phyloP scores from a whole-genome alignment of 768 basidiomycete species.

The Boletus fagicola region DNA sequence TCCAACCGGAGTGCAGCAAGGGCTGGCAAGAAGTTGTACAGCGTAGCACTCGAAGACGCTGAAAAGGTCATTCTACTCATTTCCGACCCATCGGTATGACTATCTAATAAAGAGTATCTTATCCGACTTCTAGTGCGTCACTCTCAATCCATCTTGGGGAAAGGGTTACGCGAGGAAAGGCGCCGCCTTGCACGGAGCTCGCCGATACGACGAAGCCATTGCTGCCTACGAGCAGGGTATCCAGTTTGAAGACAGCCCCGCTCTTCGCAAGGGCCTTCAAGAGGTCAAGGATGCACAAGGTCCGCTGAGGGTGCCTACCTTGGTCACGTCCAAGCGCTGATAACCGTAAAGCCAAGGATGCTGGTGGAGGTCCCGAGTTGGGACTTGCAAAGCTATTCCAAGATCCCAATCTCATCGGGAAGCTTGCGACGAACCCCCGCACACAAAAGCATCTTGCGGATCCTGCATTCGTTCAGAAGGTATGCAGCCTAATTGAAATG shows the following conservation, averaged over 20 bases:
- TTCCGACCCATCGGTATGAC: neutral
- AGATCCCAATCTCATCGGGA: conserved; percentile 80
- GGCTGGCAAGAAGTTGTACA: conserved; percentile 79
- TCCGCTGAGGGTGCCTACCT: conserved; percentile 25
- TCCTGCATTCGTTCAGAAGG: conserved; percentile 75
- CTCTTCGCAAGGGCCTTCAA: conserved; percentile 81
- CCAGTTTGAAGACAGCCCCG: conserved; percentile 77
- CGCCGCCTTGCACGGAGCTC: conserved; percentile 84
- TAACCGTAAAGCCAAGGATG: conserved; percentile 34
- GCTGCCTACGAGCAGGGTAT: conserved; percentile 80
- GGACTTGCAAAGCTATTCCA: conserved; percentile 76
- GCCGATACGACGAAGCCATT: conserved; percentile 79
- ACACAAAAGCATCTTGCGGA: conserved; percentile 83
- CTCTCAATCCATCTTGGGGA: conserved; percentile 75
- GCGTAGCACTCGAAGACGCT: conserved; percentile 78
- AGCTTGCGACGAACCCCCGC: conserved; percentile 84
- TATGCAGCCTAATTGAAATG: conserved; percentile 17
- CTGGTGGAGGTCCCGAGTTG: conserved; percentile 41
- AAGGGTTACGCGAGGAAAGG: conserved; percentile 93
- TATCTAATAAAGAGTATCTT: conserved; percentile 3
- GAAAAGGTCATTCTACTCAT: conserved; percentile 61
- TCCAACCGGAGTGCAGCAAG: conserved; percentile 92
- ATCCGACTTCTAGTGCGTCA: conserved; percentile 57
- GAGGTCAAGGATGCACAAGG: conserved; percentile 88
- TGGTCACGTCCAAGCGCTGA: conserved; percentile 1